Conservation (phyloP, 177 flowering plant genomes). For the Vitis hybrid region DNA sequence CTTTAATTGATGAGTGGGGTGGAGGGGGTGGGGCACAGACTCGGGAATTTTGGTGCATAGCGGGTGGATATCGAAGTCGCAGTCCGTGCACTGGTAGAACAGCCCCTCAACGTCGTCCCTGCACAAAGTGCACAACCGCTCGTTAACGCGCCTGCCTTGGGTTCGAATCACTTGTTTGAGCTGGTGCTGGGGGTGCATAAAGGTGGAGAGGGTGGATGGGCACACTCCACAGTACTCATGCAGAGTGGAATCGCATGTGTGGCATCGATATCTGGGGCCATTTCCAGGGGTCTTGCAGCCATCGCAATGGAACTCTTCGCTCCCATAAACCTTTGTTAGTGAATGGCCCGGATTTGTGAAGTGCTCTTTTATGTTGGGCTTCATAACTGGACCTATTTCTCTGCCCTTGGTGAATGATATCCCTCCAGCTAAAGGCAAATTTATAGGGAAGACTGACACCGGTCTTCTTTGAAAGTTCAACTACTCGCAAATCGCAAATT, state of each 20-base stretch:
- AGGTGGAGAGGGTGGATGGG: constrained; percentile 13
- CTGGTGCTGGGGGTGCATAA: constrained; percentile 19
- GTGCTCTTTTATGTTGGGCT: background rate
- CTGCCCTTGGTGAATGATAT: background rate
- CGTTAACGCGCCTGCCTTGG: background rate
- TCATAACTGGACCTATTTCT: background rate
- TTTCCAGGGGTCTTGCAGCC: constrained; percentile 22
- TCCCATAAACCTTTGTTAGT: background rate
- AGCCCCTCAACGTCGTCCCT: too few species aligned
- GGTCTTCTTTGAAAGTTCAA: too few species aligned
- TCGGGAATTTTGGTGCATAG: too few species aligned
- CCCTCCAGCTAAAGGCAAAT: too few species aligned
- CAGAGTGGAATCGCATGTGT: constrained; percentile 14
- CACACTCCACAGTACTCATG: constrained; percentile 21
- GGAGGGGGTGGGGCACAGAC: too few species aligned
- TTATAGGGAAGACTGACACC: too few species aligned
- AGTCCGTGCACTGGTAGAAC: too few species aligned
- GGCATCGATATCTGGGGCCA: constrained; percentile 15
- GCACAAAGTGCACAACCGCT: too few species aligned
- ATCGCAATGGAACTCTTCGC: constrained; percentile 13
- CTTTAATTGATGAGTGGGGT: too few species aligned
- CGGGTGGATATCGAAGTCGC: too few species aligned
- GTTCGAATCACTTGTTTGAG: constrained; percentile 5
- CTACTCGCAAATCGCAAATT: too few species aligned
- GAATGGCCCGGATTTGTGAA: constrained; percentile 22